These are phyloP conservation scores for Fusarium incarnatum DNA, from an alignment of 2,329 filamentous ascomycete species.

Conservation along the genomic window DNA sequence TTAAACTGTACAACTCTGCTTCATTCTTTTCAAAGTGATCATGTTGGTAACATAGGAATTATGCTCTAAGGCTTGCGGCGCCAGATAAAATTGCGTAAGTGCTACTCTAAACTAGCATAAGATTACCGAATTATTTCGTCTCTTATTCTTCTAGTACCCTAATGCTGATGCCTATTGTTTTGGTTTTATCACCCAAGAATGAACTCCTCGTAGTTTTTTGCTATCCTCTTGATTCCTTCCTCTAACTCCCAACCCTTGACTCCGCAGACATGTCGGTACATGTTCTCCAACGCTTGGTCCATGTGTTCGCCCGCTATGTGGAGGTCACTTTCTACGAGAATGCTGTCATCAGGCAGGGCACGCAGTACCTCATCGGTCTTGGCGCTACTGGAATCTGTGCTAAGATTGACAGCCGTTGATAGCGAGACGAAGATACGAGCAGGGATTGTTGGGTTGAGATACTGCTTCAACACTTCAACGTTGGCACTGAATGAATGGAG, in stretches of 20 bases:
- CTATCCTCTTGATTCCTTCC: slow-evolving; percentile 75
- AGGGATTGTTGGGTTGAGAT: slow-evolving; percentile 78
- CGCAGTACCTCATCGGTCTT: slow-evolving; percentile 74
- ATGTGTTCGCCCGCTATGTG: slow-evolving; percentile 84
- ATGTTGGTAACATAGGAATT: not conserved
- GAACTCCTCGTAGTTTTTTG: slow-evolving; percentile 82
- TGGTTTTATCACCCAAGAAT: slow-evolving; percentile 67
- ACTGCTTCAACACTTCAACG: slow-evolving; percentile 80
- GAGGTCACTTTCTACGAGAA: slow-evolving; percentile 91
- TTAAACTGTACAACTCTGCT: slow-evolving; percentile 13
- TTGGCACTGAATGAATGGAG: slow-evolving; percentile 93
- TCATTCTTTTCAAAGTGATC: not conserved
- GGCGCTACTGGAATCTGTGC: slow-evolving; percentile 57
- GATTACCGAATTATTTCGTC: not conserved
- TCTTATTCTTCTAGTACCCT: not conserved
- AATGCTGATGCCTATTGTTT: not conserved
- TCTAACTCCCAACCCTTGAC: slow-evolving; percentile 82
- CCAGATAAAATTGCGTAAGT: not conserved
- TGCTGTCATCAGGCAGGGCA: slow-evolving; percentile 78
- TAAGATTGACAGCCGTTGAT: slow-evolving; percentile 84
- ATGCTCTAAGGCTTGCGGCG: not conserved
- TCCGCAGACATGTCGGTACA: slow-evolving; percentile 79
- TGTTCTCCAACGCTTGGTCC: slow-evolving; percentile 80
- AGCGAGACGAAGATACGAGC: slow-evolving; percentile 88
- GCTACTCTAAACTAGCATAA: not conserved